These are phyloP conservation scores for Angophora floribunda DNA, from an alignment of 345 rosid genomes.

Conservation along the genomic window DNA sequence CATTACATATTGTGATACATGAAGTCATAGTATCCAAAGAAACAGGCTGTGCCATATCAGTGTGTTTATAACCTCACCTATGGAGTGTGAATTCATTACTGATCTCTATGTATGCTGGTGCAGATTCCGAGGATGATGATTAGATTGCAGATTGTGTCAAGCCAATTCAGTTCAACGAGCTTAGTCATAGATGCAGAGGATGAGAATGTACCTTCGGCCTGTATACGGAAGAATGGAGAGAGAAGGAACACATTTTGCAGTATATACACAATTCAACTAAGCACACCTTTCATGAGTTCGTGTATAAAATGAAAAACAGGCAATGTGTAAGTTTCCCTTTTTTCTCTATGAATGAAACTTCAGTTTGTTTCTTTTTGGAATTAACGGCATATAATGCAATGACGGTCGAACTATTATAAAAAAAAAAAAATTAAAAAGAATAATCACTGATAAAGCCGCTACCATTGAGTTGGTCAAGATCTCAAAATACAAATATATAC, in stretches of 20 bases:
- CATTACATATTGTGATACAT: not conserved
- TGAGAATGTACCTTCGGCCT: not conserved
- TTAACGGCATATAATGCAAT: not conserved
- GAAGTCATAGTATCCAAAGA: not conserved
- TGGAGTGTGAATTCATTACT: not conserved
- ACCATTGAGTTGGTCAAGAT: not conserved
- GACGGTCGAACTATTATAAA: not conserved
- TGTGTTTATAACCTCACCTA: not conserved
- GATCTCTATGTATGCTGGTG: not conserved
- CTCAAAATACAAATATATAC: no score
- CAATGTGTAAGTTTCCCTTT: not conserved
- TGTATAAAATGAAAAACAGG: not conserved
- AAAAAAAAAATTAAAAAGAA: no score
- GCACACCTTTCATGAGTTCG: not conserved
- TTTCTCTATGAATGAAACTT: not conserved
- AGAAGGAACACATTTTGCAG: not conserved
- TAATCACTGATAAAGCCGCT: not conserved
- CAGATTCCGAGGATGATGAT: constrained; percentile 97
- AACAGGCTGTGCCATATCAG: not conserved
- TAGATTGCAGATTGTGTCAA: constrained; percentile 16
- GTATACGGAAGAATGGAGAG: not conserved
- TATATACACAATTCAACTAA: not conserved
- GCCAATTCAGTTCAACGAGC: not conserved
- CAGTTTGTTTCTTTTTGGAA: not conserved
- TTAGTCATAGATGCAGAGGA: not conserved